A percentile compares a stretch with the other conserved stretches of the same genome.
These are phyloP conservation scores for Ophiostoma montium DNA, from an alignment of 2,329 filamentous ascomycete genomes.

Conservation along the genomic window DNA sequence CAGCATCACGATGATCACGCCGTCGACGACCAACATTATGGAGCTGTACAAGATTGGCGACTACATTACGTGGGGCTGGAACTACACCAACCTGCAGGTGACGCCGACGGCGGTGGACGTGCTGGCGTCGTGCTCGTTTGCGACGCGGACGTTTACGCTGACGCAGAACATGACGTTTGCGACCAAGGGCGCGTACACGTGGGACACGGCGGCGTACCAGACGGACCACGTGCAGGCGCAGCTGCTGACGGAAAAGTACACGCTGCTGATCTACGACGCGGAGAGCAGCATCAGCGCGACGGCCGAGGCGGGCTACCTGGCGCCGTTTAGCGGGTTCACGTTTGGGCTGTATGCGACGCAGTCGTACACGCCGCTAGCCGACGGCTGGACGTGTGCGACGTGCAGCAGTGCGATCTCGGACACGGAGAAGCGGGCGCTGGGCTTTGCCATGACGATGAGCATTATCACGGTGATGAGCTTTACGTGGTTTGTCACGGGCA, in stretches of 20 bases:
- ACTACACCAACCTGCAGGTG: slow-evolving; percentile 46
- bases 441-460: slow-evolving; percentile 39
- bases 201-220: slow-evolving; percentile 41
- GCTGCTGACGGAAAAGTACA: slow-evolving; percentile 42
- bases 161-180: slow-evolving; percentile 48
- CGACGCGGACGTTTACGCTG: slow-evolving; percentile 42
- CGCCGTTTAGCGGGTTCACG: slow-evolving; percentile 29
- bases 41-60: slow-evolving; percentile 48
- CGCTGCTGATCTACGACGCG: slow-evolving; percentile 47
- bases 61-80: slow-evolving; percentile 47
- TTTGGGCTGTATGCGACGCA: slow-evolving; percentile 45
- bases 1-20: slow-evolving; percentile 38
- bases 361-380: slow-evolving; percentile 34
- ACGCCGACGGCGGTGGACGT: slow-evolving; percentile 48
- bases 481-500: slow-evolving; percentile 48
- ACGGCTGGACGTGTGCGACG: slow-evolving; percentile 40
- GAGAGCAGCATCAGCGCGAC: slow-evolving; percentile 34
- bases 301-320: slow-evolving; percentile 41
- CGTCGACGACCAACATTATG: slow-evolving; percentile 29
- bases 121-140: slow-evolving; percentile 39
- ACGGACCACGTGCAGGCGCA: slow-evolving; percentile 30
- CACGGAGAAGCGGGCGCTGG: slow-evolving; percentile 32
- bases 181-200: slow-evolving; percentile 36
- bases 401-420: slow-evolving; percentile 39
- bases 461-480: slow-evolving; percentile 44